Evolutionary conservation across 768 basidiomycete species (phyloP).

Genomic region (Phaffia tasmanica): DNA sequence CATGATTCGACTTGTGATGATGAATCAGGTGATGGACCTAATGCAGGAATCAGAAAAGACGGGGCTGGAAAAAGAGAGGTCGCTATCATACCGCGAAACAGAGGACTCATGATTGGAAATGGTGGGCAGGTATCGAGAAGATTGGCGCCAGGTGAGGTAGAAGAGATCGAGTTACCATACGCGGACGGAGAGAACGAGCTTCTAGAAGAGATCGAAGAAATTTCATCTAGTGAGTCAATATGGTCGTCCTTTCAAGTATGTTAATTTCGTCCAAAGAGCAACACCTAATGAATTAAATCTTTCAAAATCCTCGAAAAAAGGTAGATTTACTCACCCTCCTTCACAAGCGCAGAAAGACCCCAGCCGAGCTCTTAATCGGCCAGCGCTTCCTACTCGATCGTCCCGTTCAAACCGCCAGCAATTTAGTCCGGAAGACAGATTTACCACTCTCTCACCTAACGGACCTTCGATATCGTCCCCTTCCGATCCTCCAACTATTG

Average conservation of each 20-base stretch:
- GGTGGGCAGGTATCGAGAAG: background rate
- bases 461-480: background rate
- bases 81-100: constrained; percentile 6
- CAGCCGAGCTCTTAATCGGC: background rate
- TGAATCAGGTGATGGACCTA: background rate
- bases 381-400: background rate
- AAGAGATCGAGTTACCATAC: constrained; percentile 13
- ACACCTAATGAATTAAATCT: too few species aligned
- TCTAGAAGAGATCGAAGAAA: constrained; percentile 21
- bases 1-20: background rate
- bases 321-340: too few species aligned
- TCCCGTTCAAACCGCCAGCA: background rate
- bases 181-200: constrained; percentile 11
- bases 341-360: too few species aligned
- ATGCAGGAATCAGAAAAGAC: background rate
- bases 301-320: too few species aligned
- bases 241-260: background rate
- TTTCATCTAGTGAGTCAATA: constrained; percentile 18
- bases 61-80: constrained; percentile 8
- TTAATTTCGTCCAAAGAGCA: background rate
- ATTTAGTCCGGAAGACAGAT: background rate
- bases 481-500: background rate
- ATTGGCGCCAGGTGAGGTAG: constrained; percentile 1
- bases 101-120: constrained; percentile 20
- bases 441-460: background rate